These are phyloP conservation scores for Ascocoryne sarcoides DNA, from an alignment of 2,329 filamentous ascomycete genomes.

Conservation along the genomic window DNA sequence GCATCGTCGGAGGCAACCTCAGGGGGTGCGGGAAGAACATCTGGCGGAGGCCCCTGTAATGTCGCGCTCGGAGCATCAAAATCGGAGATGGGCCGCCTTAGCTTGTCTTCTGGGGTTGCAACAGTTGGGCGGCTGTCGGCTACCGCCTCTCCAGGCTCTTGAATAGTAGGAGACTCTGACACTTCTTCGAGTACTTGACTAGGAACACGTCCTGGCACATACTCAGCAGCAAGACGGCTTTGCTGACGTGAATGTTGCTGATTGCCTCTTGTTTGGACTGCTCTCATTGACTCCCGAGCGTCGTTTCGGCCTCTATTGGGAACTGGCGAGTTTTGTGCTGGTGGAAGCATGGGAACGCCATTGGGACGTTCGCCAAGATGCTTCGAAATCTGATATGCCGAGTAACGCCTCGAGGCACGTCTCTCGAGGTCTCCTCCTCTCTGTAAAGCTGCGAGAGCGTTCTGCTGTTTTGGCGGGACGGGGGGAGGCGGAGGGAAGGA, in stretches of 20 bases:
- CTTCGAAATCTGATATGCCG: conserved; percentile 93
- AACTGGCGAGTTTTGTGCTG: conserved; percentile 71
- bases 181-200: conserved; percentile 52
- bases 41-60: conserved; percentile 47
- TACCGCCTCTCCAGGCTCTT: conserved; percentile 30
- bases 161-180: conserved; percentile 22
- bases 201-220: conserved; percentile 52
- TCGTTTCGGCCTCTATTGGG: conserved; percentile 75
- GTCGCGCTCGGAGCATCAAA: conserved; percentile 42
- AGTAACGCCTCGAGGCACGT: conserved; percentile 86
- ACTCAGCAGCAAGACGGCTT: conserved; percentile 42
- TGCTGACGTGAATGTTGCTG: conserved; percentile 38
- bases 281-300: conserved; percentile 74
- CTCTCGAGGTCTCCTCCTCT: conserved; percentile 87
- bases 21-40: conserved; percentile 34
- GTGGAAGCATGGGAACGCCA: conserved; percentile 79
- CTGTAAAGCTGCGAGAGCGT: conserved; percentile 84
- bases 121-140: conserved; percentile 24
- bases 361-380: conserved; percentile 74
- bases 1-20: conserved; percentile 1
- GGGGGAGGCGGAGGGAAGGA: conserved; percentile 63
- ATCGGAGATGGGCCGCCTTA: conserved; percentile 16
- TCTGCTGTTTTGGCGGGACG: conserved; percentile 75
- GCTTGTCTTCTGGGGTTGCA: conserved; percentile 58
- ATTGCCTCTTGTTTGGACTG: conserved; percentile 52